Conservation (phyloP, 2,329 filamentous ascomycete genomes). For the Aspergillus amoenus region DNA sequence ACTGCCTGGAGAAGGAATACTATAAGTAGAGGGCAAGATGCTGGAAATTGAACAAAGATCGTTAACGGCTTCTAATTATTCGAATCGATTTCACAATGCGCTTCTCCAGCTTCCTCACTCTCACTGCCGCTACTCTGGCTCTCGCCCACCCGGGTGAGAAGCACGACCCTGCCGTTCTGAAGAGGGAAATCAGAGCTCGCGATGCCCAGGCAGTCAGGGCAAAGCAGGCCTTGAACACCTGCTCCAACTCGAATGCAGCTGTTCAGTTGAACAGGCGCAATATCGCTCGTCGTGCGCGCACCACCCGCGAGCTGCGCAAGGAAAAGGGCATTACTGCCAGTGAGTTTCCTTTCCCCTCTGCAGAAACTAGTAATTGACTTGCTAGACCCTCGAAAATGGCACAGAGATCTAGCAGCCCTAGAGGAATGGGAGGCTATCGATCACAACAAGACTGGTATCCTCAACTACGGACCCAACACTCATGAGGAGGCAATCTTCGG, state of each 20-base stretch:
- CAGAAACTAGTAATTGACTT: neutral
- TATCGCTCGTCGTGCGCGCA: conserved; percentile 27
- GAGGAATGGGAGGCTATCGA: conserved; percentile 38
- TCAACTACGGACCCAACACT: conserved; percentile 27
- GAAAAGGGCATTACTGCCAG: conserved; percentile 27
- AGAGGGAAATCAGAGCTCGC: conserved; percentile 29
- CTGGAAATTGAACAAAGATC: neutral
- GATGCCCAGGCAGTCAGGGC: conserved; percentile 25
- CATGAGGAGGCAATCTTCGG: conserved; percentile 37
- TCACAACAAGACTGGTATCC: conserved; percentile 39
- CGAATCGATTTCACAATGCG: conserved; percentile 18
- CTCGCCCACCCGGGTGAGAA: conserved; percentile 34
- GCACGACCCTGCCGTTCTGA: conserved; percentile 28
- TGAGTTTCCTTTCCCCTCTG: conserved; percentile 8
- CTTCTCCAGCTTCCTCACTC: conserved; percentile 30
- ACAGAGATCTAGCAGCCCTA: conserved; percentile 38
- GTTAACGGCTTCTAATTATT: neutral
- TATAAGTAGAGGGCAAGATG: neutral
- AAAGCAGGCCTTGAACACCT: conserved; percentile 25
- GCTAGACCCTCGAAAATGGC: conserved; percentile 28
- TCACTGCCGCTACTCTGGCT: conserved; percentile 30
- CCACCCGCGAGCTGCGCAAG: conserved; percentile 26
- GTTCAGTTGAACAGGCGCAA: conserved; percentile 27
- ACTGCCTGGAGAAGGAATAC: neutral
- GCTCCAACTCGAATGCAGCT: conserved; percentile 23